phyloP scores from a whole-genome alignment of 129 eudicot species.

The Apium graveolens region DNA sequence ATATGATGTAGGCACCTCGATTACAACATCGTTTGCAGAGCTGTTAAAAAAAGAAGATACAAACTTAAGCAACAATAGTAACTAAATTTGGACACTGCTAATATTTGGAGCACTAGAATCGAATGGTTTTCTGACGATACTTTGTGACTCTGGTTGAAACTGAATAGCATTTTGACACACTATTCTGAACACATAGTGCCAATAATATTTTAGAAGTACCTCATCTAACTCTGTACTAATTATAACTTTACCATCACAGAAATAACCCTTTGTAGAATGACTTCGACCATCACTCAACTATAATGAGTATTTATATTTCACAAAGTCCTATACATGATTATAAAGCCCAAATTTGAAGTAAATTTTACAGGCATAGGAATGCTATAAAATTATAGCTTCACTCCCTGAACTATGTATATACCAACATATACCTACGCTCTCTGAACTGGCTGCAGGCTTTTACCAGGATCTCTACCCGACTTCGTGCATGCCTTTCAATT shows the following conservation, averaged over 20 bases:
- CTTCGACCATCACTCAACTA: background rate
- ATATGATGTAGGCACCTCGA: conserved; percentile 67
- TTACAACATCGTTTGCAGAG: conserved; percentile 69
- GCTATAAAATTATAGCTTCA: background rate
- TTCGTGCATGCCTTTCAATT: conserved; percentile 76
- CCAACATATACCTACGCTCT: conserved; percentile 63
- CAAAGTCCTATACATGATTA: background rate
- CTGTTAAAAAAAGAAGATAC: conserved; percentile 25
- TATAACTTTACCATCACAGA: background rate
- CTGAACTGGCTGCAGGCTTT: conserved; percentile 87
- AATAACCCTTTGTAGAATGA: background rate
- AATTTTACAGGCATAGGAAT: background rate
- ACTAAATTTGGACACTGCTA: background rate
- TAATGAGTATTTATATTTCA: background rate
- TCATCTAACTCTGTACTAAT: background rate
- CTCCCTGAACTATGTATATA: background rate
- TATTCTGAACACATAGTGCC: background rate
- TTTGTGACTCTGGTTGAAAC: background rate
- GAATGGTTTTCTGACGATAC: background rate
- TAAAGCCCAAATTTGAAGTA: background rate
- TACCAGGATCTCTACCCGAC: conserved; percentile 68
- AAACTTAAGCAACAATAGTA: background rate
- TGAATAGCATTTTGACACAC: background rate
- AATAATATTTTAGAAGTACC: background rate
- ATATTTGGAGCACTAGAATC: background rate